phyloP scores from a whole-genome alignment of 73 alveolate genomes.

The Paramecium sexaurelia region DNA sequence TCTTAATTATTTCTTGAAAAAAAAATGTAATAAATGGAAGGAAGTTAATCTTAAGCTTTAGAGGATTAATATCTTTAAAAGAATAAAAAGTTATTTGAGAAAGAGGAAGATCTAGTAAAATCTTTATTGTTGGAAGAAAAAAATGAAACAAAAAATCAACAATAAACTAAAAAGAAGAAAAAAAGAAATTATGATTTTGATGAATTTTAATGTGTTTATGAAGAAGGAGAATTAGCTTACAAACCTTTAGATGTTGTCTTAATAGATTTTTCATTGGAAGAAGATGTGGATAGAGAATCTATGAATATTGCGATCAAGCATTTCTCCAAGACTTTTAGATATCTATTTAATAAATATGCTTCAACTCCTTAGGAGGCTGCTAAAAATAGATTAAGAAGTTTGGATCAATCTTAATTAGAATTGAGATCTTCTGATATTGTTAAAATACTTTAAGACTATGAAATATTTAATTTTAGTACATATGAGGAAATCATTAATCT shows the following conservation, averaged over 20 bases:
- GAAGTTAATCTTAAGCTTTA: neutral
- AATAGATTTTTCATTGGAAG: constrained; percentile 4
- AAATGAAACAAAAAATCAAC: neutral
- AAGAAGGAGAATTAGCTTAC: constrained; percentile 36
- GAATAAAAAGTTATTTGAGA: constrained; percentile 1
- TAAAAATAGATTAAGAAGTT: constrained; percentile 14
- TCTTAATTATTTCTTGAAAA: constrained; percentile 13
- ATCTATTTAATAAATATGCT: constrained; percentile 27
- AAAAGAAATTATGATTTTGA: constrained; percentile 36
- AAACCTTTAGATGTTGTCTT: neutral
- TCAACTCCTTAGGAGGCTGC: neutral
- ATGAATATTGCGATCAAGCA: constrained; percentile 26
- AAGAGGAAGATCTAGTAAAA: constrained; percentile 41
- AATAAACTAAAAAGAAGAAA: constrained; percentile 1
- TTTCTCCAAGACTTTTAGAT: neutral
- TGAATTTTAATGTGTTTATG: constrained; percentile 23
- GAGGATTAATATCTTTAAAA: constrained; percentile 5
- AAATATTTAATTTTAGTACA: constrained; percentile 6
- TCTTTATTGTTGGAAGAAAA: neutral
- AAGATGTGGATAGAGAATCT: constrained; percentile 45
- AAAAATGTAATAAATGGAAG: constrained; percentile 40
- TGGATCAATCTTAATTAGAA: neutral
- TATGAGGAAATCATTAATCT: constrained; percentile 5
- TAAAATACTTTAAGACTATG: constrained; percentile 18
- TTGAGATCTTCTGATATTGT: constrained; percentile 10